Evolutionary conservation across 2,329 filamentous ascomycete genomes (phyloP), one percentile per base, ranked within the genome.

Genomic region (Cladobotryum protrusum): DNA sequence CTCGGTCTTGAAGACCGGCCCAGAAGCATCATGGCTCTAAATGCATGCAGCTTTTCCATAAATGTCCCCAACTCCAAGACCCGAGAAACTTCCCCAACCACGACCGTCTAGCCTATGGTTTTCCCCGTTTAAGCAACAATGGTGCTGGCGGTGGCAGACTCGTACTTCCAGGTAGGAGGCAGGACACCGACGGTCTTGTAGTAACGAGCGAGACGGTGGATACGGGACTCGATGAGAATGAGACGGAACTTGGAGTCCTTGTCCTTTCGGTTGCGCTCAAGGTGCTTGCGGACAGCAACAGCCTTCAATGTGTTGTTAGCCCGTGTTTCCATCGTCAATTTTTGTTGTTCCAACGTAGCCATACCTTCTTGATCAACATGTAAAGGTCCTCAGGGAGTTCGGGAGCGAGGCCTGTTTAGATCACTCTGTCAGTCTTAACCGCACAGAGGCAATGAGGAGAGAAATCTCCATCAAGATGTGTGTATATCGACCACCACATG

Each of bases 161-260:
- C 92, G 83, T 97, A 97, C 81, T 89, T 91, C 92, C 92, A 97
- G 79, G 89, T 97, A 64, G 92, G 92, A 68, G 92, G 81, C 57
- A 86, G 79, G 68, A 85, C 81, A 72, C 82, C 82, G 70, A 85
- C 92, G 73, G 90, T 92, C 88, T 96, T 97, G 89, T 97, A 99
- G 87, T 97, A 97, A 66, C 93, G 87, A 72, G 90, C 93, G 64
- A 99, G 87, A 81, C 93, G 92, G 87, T 99, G 93, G 78, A 99
- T 97, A 78, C 95, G 89, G 73, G 93, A 97, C 84, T 99, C 93
- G 78, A 99, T 95, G 67, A 99, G 87, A 92, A 99, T 99, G 62
- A 99, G 89, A 72, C 93, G 92, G 89, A 99, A 99, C 84, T 99
- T 99, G 82, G 86, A 89, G 83, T 99, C 93, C 83, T 90, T 95